Percentiles rank a stretch among this genome's conserved stretches.
Evolutionary conservation across 805 yeast genomes (phyloP).

Genomic region (Schizosaccharomyces japonicus): DNA sequence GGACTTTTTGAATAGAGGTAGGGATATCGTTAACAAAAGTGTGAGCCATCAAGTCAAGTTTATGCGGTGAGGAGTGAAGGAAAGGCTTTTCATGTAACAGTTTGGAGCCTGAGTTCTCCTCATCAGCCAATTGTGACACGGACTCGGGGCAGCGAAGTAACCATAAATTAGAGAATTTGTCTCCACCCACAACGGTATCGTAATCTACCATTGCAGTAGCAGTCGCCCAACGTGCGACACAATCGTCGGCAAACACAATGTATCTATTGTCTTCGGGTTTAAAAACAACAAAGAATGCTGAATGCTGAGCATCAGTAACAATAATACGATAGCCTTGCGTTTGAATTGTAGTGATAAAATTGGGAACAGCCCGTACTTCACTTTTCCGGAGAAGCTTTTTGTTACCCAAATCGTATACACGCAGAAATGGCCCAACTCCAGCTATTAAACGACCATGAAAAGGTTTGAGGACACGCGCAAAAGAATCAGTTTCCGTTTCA

Average conservation of each 20-base stretch:
- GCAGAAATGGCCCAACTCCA: slow-evolving; percentile 29
- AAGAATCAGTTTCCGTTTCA: slow-evolving; percentile 29
- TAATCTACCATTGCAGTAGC: slow-evolving; percentile 38
- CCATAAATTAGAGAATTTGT: slow-evolving; percentile 62
- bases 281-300: slow-evolving; percentile 34
- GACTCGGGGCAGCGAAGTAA: slow-evolving; percentile 36
- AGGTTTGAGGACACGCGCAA: slow-evolving; percentile 25
- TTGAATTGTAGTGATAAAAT: slow-evolving; percentile 30
- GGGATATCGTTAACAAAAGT: slow-evolving; percentile 50
- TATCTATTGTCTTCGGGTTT: slow-evolving; percentile 24
- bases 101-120: slow-evolving; percentile 24
- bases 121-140: slow-evolving; percentile 26
- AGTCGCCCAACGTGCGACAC: slow-evolving; percentile 41
- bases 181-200: slow-evolving; percentile 62
- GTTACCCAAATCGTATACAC: slow-evolving; percentile 50
- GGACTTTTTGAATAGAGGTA: slow-evolving; percentile 31
- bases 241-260: slow-evolving; percentile 45
- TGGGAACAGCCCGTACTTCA: slow-evolving; percentile 22
- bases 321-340: slow-evolving; percentile 36
- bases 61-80: slow-evolving; percentile 31
- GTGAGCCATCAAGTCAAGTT: slow-evolving; percentile 30
- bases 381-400: slow-evolving; percentile 56
- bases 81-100: slow-evolving; percentile 16
- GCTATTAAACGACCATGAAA: slow-evolving; percentile 41
- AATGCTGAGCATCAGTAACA: slow-evolving; percentile 48